A percentile compares a stretch with the other conserved stretches of the same genome.
Evolutionary conservation across 768 basidiomycete species (phyloP).

Genomic region (Glaciozyma martinii): DNA sequence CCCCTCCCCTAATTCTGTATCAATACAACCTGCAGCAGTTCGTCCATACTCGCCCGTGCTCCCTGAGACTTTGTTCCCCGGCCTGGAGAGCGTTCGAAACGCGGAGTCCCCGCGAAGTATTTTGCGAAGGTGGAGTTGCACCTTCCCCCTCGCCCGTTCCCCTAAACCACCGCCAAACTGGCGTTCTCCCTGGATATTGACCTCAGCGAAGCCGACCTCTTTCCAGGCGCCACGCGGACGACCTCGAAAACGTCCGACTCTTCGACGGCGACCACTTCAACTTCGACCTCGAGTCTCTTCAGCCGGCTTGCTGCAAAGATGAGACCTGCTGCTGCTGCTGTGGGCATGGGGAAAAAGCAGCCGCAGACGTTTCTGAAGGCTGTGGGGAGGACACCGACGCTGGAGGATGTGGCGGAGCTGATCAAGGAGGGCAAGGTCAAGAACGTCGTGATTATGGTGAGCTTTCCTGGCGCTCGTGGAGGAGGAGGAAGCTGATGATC

Average conservation of each 20-base stretch:
- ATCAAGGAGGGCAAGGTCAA: constrained; percentile 29
- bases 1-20: too few species aligned
- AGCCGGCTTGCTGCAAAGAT: neutral
- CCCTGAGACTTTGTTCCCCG: too few species aligned
- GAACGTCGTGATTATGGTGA: constrained; percentile 26
- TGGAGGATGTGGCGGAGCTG: constrained; percentile 31
- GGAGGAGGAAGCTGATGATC: neutral
- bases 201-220: neutral
- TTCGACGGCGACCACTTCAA: neutral
- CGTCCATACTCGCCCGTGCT: too few species aligned
- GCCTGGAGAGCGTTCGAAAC: too few species aligned
- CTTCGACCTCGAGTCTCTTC: neutral
- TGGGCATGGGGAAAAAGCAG: neutral
- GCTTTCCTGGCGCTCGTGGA: neutral
- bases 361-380: neutral
- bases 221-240: too few species aligned
- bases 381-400: constrained; percentile 3
- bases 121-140: too few species aligned
- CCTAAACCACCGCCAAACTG: neutral
- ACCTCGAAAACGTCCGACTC: too few species aligned
- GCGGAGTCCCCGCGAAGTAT: too few species aligned
- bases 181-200: neutral
- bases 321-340: neutral
- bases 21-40: too few species aligned
- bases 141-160: too few species aligned